These are phyloP conservation scores for Trichoderma citrinoviride DNA, from an alignment of 2,329 filamentous ascomycete species.

Conservation along the genomic window DNA sequence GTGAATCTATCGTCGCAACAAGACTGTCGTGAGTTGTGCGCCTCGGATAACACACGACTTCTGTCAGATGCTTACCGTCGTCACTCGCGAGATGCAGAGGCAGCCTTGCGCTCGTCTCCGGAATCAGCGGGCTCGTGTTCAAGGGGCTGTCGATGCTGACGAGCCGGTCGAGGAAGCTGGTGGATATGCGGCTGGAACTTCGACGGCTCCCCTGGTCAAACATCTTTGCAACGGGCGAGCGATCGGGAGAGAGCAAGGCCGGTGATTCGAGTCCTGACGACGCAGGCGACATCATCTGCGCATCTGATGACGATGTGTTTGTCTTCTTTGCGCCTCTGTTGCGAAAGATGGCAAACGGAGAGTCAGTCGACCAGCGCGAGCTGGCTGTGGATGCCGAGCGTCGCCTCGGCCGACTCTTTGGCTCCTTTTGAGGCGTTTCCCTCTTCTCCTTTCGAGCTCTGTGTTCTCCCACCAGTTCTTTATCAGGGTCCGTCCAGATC, in stretches of 20 bases:
- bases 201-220: constrained; percentile 30
- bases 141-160: constrained; percentile 1
- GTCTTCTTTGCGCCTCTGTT: constrained; percentile 34
- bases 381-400: constrained; percentile 45
- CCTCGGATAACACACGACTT: background rate
- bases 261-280: constrained; percentile 31
- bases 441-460: constrained; percentile 47
- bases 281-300: constrained; percentile 23
- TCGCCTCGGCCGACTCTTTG: constrained; percentile 30
- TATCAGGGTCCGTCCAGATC: constrained; percentile 55
- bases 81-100: background rate
- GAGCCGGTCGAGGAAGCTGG: constrained; percentile 15
- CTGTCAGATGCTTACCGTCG: background rate
- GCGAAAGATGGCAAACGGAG: constrained; percentile 46
- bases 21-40: background rate
- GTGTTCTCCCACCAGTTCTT: constrained; percentile 53
- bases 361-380: constrained; percentile 41
- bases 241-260: constrained; percentile 28
- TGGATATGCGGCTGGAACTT: constrained; percentile 26
- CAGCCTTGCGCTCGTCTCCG: background rate
- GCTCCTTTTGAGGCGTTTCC: constrained; percentile 20
- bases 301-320: constrained; percentile 26
- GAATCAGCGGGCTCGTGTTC: constrained; percentile 2
- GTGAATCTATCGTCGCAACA: background rate
- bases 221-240: constrained; percentile 29